Evolutionary conservation across 2,329 filamentous ascomycete genomes (phyloP).

Genomic region (Tetracladium maxilliforme): DNA sequence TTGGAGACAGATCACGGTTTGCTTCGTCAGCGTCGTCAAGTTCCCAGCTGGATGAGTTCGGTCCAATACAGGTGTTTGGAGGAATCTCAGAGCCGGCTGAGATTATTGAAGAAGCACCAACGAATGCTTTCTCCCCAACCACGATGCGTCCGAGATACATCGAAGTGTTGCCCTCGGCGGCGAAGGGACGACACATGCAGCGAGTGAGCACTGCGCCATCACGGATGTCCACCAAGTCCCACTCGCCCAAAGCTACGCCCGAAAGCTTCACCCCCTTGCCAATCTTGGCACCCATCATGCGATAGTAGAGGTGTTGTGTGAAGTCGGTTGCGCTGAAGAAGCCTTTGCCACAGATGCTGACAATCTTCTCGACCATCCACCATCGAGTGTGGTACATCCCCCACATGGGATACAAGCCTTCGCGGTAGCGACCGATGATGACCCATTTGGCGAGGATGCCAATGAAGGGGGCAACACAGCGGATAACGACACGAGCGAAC

Average conservation of each 20-base stretch:
- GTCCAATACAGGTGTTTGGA: slow-evolving; percentile 33
- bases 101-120: slow-evolving; percentile 32
- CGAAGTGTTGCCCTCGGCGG: slow-evolving; percentile 37
- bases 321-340: slow-evolving; percentile 24
- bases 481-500: slow-evolving; percentile 22
- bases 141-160: slow-evolving; percentile 39
- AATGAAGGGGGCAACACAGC: slow-evolving; percentile 24
- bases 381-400: slow-evolving; percentile 39
- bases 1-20: slow-evolving; percentile 26
- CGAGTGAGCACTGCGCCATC: slow-evolving; percentile 30
- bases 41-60: slow-evolving; percentile 44
- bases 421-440: slow-evolving; percentile 33
- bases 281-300: slow-evolving; percentile 35
- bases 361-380: slow-evolving; percentile 41
- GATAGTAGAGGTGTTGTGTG: slow-evolving; percentile 27
- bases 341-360: slow-evolving; percentile 31
- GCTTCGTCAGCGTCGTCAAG: slow-evolving; percentile 27
- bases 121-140: slow-evolving; percentile 28
- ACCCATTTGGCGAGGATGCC: slow-evolving; percentile 39
- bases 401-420: slow-evolving; percentile 45
- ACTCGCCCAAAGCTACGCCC: slow-evolving; percentile 32
- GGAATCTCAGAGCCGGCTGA: slow-evolving; percentile 33
- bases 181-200: slow-evolving; percentile 36
- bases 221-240: slow-evolving; percentile 37
- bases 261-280: slow-evolving; percentile 32